Evolutionary conservation across 768 basidiomycete genomes (phyloP).

Genomic region (Mycena polygramma): DNA sequence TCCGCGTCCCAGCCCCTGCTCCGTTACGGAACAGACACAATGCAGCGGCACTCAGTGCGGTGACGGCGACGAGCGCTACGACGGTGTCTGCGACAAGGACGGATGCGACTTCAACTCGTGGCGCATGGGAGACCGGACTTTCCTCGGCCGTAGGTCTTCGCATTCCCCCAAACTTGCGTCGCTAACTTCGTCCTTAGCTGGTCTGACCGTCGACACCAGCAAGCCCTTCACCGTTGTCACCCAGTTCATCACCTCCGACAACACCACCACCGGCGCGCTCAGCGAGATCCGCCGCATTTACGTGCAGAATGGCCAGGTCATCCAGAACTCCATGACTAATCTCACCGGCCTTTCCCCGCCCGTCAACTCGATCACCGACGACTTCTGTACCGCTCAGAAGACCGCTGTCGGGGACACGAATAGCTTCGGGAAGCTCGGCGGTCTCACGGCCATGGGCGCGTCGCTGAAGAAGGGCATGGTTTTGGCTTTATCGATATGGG

Average conservation of each 20-base stretch:
- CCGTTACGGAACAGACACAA: conserved; percentile 51
- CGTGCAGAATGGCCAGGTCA: conserved; percentile 58
- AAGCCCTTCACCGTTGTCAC: conserved; percentile 67
- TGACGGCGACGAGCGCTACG: conserved; percentile 24
- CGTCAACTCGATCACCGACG: conserved; percentile 55
- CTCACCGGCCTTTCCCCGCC: conserved; percentile 51
- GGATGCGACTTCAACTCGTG: conserved; percentile 73
- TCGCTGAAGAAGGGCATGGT: conserved; percentile 59
- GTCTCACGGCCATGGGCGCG: conserved; percentile 52
- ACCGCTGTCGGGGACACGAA: conserved; percentile 58
- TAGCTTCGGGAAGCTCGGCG: conserved; percentile 56
- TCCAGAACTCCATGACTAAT: conserved; percentile 54
- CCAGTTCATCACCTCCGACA: conserved; percentile 59
- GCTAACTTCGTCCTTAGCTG: conserved; percentile 24
- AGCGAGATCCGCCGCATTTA: conserved; percentile 59
- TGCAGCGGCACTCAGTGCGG: conserved; percentile 59
- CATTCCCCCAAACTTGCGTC: too few species aligned
- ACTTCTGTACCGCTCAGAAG: conserved; percentile 58
- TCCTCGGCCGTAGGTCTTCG: conserved; percentile 52
- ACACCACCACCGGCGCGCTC: conserved; percentile 53
- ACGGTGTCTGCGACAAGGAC: conserved; percentile 61
- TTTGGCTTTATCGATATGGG: conserved; percentile 57
- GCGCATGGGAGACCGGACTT: conserved; percentile 61
- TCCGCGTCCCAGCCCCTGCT: conserved; percentile 47
- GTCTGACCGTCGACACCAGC: conserved; percentile 62